Evolutionary conservation across 768 basidiomycete genomes (phyloP).

Genomic region (Dendrothele bispora): DNA sequence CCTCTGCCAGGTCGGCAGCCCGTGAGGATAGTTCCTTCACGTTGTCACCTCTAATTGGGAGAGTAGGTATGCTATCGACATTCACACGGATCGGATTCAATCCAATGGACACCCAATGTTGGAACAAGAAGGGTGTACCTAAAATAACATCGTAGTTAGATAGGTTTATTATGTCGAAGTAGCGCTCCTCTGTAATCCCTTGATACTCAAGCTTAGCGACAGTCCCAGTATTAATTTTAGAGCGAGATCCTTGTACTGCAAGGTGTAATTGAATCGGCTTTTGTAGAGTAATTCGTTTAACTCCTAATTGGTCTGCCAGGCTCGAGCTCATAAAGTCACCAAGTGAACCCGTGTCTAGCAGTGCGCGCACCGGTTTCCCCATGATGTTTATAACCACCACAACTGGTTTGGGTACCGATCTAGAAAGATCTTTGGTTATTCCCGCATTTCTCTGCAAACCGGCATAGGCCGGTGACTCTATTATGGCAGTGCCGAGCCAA

Average conservation of each 20-base stretch:
- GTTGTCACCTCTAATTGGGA: constrained; percentile 6
- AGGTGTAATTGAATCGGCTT: constrained; percentile 35
- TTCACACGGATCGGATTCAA: constrained; percentile 1
- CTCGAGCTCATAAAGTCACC: constrained; percentile 37
- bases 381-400: constrained; percentile 29
- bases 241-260: constrained; percentile 37
- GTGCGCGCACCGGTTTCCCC: constrained; percentile 26
- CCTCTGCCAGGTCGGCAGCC: constrained; percentile 9
- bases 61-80: neutral
- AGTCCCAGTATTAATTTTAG: constrained; percentile 30
- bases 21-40: constrained; percentile 1
- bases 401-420: constrained; percentile 26
- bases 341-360: constrained; percentile 37
- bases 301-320: constrained; percentile 33
- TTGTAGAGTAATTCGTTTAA: constrained; percentile 20
- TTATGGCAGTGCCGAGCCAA: too few species aligned
- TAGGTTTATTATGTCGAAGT: constrained; percentile 27
- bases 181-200: constrained; percentile 20
- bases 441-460: constrained; percentile 11
- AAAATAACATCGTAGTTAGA: constrained; percentile 22
- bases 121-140: constrained; percentile 19
- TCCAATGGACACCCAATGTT: constrained; percentile 9
- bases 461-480: neutral
- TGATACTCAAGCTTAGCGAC: constrained; percentile 31
- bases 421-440: constrained; percentile 8